Evolutionary conservation across 805 yeast species (phyloP), one percentile per base, ranked within the genome.

Genomic region (Metschnikowia amazonensis): DNA sequence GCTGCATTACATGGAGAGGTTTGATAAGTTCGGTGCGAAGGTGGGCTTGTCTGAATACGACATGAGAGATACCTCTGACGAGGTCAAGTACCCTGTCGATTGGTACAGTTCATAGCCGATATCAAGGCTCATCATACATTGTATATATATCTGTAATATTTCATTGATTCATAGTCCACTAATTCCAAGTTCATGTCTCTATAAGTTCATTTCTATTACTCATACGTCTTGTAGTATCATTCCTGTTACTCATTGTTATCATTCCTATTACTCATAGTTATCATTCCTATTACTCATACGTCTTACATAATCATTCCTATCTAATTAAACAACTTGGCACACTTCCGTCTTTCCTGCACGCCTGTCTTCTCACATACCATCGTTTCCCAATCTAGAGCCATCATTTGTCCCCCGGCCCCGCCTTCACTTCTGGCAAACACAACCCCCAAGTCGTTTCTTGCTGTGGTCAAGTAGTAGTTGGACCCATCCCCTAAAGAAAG

Each of bases 351-450:
- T 57, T 89, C 97, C 10, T 80, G 65, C 8, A 75, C 77, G 1
- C 97, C 97, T 2, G 90, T 80, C 21, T 65, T 69, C 2, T 89
- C 82, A 50, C 86, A 81, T 27, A 84, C 75, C 98, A 95, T 94
- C 10, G 89, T 86, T 66, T 89, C 90, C 97, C 98, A 94, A 65
- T 94, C 98, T 35, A 89, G 66, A 2, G 99, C 95, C 56, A 82
- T 84, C 88, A 94, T 80, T 45, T 81, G 66, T 30, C 79, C 81
- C 2, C 96, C 96, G 9, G 76, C 70, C 3, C 81, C 81, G 14
- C 82, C 84, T 50, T 76, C 79, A 35, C 84, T 77, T 49, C 76
- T 80, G 4, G 98, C 97, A 63, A 90, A 86, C 1, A 94, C 83
- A 3, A 94, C 99, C 2, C 99, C 99, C 32, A 92, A 69, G 58